Base-by-base conservation (phyloP, 768 basidiomycete genomes). In the Galerina sulciceps region DNA sequence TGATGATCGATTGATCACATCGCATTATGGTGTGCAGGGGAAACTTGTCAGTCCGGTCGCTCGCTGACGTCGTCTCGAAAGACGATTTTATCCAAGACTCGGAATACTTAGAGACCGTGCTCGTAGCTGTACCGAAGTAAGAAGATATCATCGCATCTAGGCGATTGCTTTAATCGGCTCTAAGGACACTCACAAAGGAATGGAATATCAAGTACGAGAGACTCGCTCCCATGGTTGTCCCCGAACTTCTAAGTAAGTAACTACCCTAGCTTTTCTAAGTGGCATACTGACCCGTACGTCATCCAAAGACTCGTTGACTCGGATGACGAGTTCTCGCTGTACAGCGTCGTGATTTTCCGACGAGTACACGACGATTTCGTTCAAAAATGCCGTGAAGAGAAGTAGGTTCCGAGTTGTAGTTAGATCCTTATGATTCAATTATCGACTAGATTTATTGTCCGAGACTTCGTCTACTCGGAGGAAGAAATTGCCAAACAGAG, bases 121-220 rank as follows among this genome's bases (percentile, higher is more conserved):
- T 98, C 6, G 94, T 99, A 6, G 96, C 95, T 6, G 94, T 99
- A 31, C 96, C 96, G 46, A 96, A 87, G 96, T 97, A 73, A 72
- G 83, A 71, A 54, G 53, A 57, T 47, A 47, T 47, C 20, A 60
- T 58, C 22, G 40, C 55, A 43, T 54, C 53, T 52, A 40, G 51
- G 59, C 57, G 59, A 64, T 68, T 63, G 61, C 60, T 58, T 65
- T 70, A 63, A 68, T 73, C 68, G 68, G 66, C 53, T 69, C 44
- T 70, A 91, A 96, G 81, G 86, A 81, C 74, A 48, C 76, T 85
- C 15, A 77, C 84, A 26, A 98, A 95, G 72, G 93, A 96, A 18
- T 99, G 96, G 95, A 88, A 85, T 66, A 67, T 76, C 20, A 92
- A 87, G 67, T 99, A 99, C 68, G 97, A 99, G 78, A 85, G 90